Percentiles rank a stretch among this genome's conserved stretches.
These are phyloP conservation scores for Penicillium freii DNA, from an alignment of 2,329 filamentous ascomycete species.

Conservation along the genomic window DNA sequence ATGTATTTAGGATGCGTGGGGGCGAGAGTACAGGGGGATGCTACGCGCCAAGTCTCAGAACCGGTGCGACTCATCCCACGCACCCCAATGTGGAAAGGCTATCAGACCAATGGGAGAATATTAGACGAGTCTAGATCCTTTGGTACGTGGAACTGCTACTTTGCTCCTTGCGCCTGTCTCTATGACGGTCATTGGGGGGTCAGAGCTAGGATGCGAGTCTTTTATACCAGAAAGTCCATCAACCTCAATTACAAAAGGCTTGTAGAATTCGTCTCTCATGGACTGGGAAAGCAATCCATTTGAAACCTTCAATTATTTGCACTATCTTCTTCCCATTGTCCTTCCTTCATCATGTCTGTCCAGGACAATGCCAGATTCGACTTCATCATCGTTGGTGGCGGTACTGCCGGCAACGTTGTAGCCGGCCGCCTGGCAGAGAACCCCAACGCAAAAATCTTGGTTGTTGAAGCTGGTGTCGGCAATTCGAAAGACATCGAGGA, in stretches of 20 bases:
- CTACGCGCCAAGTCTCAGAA: background rate
- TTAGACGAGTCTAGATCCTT: background rate
- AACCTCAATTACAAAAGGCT: background rate
- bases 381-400: conserved; percentile 35
- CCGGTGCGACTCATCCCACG: background rate
- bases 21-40: background rate
- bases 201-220: background rate
- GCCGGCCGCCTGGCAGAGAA: conserved; percentile 56
- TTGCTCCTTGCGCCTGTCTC: background rate
- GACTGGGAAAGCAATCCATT: background rate
- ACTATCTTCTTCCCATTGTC: background rate
- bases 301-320: background rate
- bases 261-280: background rate
- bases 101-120: background rate
- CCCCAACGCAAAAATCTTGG: conserved; percentile 41
- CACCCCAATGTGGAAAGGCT: background rate
- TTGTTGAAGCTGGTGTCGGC: conserved; percentile 39
- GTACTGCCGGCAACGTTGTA: conserved; percentile 42
- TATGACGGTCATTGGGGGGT: background rate
- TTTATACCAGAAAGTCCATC: background rate
- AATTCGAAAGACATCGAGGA: conserved; percentile 51
- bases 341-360: background rate
- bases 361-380: conserved; percentile 23
- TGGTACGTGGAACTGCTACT: background rate
- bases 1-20: too few relatives aligned